Base-by-base conservation (phyloP, 306 rosid species). In the Prunus dulcis region DNA sequence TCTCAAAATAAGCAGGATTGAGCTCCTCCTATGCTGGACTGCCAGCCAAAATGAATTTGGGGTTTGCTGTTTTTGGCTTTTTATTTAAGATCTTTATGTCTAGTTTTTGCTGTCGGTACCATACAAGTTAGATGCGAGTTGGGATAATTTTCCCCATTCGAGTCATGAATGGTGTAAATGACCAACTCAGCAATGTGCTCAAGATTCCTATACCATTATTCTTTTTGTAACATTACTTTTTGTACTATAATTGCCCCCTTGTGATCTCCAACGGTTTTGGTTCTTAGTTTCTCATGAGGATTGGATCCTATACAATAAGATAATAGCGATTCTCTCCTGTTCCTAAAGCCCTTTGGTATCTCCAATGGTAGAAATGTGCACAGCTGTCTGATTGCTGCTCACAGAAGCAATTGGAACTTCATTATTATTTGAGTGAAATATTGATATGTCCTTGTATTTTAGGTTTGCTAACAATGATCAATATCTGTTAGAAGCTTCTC, bases 1-100 rank as follows among this genome's bases (percentile, higher is more conserved):
- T 81, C 93, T 60, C 89, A 87, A 51, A 86, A 72, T 67, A 93
- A 93, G 84, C 80, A 89, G 82, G 99, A 95, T 50, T 95, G 82
- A 83, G 69, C 57, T 75, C 64, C 69, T 66, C 25, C n/a, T 18
- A 2, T 68, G 41, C 70, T 34, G 62, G 66, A 78, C 13, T 19
- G 77, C 51, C 30, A 41, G 22, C 63, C 12, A 55, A 12, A 38
- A 67, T 64, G 47, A 52, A 60, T 30, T 8, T 47, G 47, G 60
- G 47, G 32, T 46, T 72, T 32, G 34, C 38, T 27, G 4, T 58
- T 25, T 38, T 6, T 10, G 34, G 69, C 57, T 32, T 57, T 71
- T 12, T 53, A 3, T 19, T 27, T 52, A 30, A 13, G 61, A 13
- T 32, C 34, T 53, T 18, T 27, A 10, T 8, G 25, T 64, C 64